A percentile compares a stretch with the other conserved stretches of the same genome.
Conservation (phyloP, 768 basidiomycete genomes). For the Clitopilus hobsonii region DNA sequence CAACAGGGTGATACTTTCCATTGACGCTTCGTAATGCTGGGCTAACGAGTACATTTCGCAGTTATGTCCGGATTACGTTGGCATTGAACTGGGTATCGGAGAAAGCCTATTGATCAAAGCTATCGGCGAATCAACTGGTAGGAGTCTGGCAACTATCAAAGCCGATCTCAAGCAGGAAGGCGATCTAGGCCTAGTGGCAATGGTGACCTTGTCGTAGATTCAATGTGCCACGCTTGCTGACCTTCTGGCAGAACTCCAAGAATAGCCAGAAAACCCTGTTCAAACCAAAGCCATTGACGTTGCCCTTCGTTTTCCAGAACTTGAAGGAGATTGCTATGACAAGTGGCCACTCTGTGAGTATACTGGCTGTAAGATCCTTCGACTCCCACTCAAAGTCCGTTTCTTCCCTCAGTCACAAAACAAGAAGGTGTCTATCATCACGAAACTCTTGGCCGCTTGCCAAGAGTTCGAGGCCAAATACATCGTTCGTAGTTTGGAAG, state of each 20-base stretch:
- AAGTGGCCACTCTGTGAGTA: constrained; percentile 69
- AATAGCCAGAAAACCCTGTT: constrained; percentile 91
- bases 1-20: constrained; percentile 64
- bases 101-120: constrained; percentile 94
- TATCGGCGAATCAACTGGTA: constrained; percentile 92
- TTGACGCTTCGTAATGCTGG: background rate
- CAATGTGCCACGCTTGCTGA: background rate
- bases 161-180: constrained; percentile 92
- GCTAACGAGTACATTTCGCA: constrained; percentile 24
- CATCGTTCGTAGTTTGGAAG: constrained; percentile 91
- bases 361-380: background rate
- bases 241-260: constrained; percentile 70
- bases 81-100: constrained; percentile 93
- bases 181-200: constrained; percentile 94
- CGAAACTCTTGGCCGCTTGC: constrained; percentile 89
- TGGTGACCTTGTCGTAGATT: constrained; percentile 49
- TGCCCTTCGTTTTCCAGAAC: constrained; percentile 86
- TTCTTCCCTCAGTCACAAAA: constrained; percentile 69
- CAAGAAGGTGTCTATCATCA: constrained; percentile 94
- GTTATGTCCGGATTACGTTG: constrained; percentile 93
- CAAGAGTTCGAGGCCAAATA: constrained; percentile 93
- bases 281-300: constrained; percentile 87
- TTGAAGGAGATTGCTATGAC: constrained; percentile 87
- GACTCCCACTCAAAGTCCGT: background rate
- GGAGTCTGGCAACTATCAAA: constrained; percentile 78